Percentiles rank a stretch among this genome's conserved stretches.
phyloP scores from a whole-genome alignment of 2,329 filamentous ascomycete species.

The Apiospora phragmitis region DNA sequence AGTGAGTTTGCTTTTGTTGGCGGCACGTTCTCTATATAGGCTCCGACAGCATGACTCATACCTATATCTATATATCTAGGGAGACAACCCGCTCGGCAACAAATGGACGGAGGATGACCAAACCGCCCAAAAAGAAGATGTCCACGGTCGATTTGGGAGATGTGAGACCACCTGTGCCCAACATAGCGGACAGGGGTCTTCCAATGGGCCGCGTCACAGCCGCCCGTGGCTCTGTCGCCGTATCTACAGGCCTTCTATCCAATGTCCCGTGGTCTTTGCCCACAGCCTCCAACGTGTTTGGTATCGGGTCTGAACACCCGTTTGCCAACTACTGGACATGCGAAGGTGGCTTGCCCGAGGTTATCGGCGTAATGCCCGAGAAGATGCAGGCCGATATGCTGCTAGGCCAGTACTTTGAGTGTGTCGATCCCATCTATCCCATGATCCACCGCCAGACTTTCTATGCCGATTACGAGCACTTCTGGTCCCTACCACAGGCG shows the following conservation, averaged over 20 bases:
- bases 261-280: constrained; percentile 72
- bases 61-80: constrained; percentile 35
- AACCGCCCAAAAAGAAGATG: constrained; percentile 68
- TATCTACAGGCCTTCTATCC: constrained; percentile 65
- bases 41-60: not conserved
- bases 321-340: constrained; percentile 87
- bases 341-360: constrained; percentile 72
- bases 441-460: constrained; percentile 77
- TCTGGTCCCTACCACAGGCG: constrained; percentile 62
- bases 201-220: constrained; percentile 42
- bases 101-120: constrained; percentile 86
- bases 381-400: constrained; percentile 76
- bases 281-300: constrained; percentile 75
- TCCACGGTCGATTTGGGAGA: constrained; percentile 32
- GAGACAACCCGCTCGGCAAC: constrained; percentile 64
- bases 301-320: constrained; percentile 76
- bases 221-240: constrained; percentile 52
- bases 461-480: constrained; percentile 76
- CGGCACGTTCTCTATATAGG: not conserved
- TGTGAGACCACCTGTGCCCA: constrained; percentile 43
- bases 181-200: constrained; percentile 56
- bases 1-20: constrained; percentile 49
- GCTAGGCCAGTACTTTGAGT: constrained; percentile 63
- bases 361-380: constrained; percentile 72
- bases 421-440: constrained; percentile 78